These are phyloP conservation scores for Kurtzmaniella quercitrusa DNA, from an alignment of 1,139 yeast species.

Conservation along the genomic window DNA sequence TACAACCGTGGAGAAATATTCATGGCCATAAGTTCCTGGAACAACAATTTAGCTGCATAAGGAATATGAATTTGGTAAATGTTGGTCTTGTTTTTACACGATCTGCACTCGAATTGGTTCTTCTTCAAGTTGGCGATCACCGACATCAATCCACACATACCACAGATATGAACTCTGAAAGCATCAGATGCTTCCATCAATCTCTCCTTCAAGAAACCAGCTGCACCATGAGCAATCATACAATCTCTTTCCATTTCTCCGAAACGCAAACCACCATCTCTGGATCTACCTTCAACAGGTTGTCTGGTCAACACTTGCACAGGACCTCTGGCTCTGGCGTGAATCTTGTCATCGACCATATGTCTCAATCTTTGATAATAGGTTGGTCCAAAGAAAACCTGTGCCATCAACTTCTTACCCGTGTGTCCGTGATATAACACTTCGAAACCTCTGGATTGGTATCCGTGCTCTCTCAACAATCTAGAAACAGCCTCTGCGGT, in stretches of 20 bases:
- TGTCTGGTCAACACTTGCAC: slow-evolving; percentile 97
- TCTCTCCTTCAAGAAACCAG: slow-evolving; percentile 94
- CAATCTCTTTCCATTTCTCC: slow-evolving; percentile 99
- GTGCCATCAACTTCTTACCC: slow-evolving; percentile 96
- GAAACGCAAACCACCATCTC: slow-evolving; percentile 99
- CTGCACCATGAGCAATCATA: slow-evolving; percentile 99
- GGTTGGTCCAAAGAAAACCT: slow-evolving; percentile 97
- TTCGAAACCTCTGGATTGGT: slow-evolving; percentile 97
- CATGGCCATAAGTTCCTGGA: slow-evolving; percentile 99
- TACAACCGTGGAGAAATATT: slow-evolving; percentile 85
- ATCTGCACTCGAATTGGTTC: slow-evolving; percentile 96
- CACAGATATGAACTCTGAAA: slow-evolving; percentile 96
- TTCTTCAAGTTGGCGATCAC: slow-evolving; percentile 96
- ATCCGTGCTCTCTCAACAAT: slow-evolving; percentile 89
- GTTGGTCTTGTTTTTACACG: slow-evolving; percentile 97
- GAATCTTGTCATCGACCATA: slow-evolving; percentile 99
- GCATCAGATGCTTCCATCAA: slow-evolving; percentile 99
- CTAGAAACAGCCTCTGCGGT: slow-evolving; percentile 96
- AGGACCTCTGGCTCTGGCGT: slow-evolving; percentile 99
- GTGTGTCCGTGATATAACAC: slow-evolving; percentile 99
- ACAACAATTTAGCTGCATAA: slow-evolving; percentile 91
- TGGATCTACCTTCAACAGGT: slow-evolving; percentile 98
- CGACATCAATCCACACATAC: slow-evolving; percentile 95
- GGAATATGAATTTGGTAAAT: slow-evolving; percentile 97
- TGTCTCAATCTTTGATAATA: slow-evolving; percentile 97